Evolutionary conservation across 2,329 filamentous ascomycete genomes (phyloP), one percentile per base, ranked within the genome.

Genomic region (Cercospora zeina): DNA sequence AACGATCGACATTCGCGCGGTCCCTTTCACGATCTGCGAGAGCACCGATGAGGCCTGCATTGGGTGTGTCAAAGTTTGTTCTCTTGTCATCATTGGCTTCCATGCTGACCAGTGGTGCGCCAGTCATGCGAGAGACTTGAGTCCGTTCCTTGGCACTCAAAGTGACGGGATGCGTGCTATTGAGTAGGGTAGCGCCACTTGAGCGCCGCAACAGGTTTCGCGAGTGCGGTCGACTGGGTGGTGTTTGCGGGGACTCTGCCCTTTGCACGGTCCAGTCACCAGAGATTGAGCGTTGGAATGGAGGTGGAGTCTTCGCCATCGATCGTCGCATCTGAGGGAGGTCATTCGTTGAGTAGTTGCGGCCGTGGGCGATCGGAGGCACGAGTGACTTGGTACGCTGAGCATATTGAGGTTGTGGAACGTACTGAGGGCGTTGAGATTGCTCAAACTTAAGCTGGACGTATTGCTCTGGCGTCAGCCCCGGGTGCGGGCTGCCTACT

Each of bases 141-240:
- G 96, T 91, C 74, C 96, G 92, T 75, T 96, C 92, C 14, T 89
- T 86, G 16, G 92, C 92, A 19, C 90, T 92, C n/a, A 96, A 81
- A 61, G 88, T 84, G 0, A 79, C 77, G 8, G 83, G 81, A 24
- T 83, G 77, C 66, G 85, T 81, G 54, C 62, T 61, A 54, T 63
- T 54, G 19, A 65, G 16, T 4, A 68, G 47, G 31, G 57, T 60
- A 39, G 51, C 47, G 66, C 69, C 76, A 14, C 56, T 59, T 8
- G 45, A 24, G 34, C 19, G 47, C 27, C 56, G 24, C 45, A 59
- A 24, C 5, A 53, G 34, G 10, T 53, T 53, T 36, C 71, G 70
- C 3, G 73, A 72, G 36, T 69, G 68, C 4, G 71, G 71, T 33
- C 70, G 68, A 16, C 67, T 67, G 19, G 72, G 72, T 10, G 72